Conservation (phyloP, 1,139 yeast genomes). For the Meyerozyma guilliermondii region DNA sequence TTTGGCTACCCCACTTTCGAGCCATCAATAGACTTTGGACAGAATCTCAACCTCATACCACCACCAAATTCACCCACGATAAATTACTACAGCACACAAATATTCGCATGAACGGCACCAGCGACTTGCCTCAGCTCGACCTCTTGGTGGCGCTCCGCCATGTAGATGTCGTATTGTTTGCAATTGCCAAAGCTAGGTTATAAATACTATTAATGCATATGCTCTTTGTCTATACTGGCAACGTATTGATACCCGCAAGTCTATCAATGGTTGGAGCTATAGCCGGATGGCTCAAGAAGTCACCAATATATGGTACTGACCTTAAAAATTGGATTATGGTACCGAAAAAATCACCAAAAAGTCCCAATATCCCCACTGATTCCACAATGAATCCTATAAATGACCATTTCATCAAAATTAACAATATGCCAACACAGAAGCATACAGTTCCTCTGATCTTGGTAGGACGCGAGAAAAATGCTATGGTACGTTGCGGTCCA, state of each 20-base stretch:
- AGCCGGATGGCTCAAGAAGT: slow-evolving; percentile 71
- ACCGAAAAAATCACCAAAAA: slow-evolving; percentile 90
- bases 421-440: slow-evolving; percentile 65
- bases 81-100: background rate
- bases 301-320: slow-evolving; percentile 85
- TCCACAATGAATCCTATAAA: slow-evolving; percentile 84
- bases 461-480: slow-evolving; percentile 81
- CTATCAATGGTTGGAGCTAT: slow-evolving; percentile 68
- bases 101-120: background rate
- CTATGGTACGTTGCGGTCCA: slow-evolving; percentile 79
- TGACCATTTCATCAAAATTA: slow-evolving; percentile 73
- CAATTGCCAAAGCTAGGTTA: background rate
- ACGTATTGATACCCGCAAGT: slow-evolving; percentile 41
- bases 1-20: background rate
- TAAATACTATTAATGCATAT: background rate
- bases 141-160: background rate
- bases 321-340: slow-evolving; percentile 86
- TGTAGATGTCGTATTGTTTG: background rate
- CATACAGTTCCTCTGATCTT: slow-evolving; percentile 84
- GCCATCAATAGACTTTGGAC: background rate
- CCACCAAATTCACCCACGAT: background rate
- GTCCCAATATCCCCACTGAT: slow-evolving; percentile 78
- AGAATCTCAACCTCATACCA: background rate
- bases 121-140: background rate
- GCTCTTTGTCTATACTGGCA: slow-evolving; percentile 27